Base-by-base conservation (phyloP, 768 basidiomycete genomes). In the Agrocybe pediades region DNA sequence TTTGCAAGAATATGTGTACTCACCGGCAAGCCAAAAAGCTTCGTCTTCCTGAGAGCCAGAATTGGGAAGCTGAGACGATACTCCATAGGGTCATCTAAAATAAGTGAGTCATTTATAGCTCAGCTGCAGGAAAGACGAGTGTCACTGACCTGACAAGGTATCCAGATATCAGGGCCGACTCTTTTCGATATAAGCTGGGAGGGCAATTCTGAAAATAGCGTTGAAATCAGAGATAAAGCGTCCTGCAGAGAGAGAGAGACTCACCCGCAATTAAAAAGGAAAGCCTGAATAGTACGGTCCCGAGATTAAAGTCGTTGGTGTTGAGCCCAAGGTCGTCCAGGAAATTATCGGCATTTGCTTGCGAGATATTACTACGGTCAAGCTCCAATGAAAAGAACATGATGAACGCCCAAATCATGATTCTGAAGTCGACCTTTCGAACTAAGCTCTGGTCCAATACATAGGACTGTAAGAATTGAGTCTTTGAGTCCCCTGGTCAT, bases 301-400 rank as follows among this genome's bases (percentile, higher is more conserved):
- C 84, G 5, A 84, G 68, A 59, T 87, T 85, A 65, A 78, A 86
- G 65, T 84, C 33, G 60, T 86, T 72, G 0, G 84, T 86, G 6
- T 78, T 86, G 59, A 89, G 69, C 1, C 71, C 62, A 6, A 88
- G 72, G 58, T 88, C 85, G 3, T 68, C 53, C 21, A 88, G 69
- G 58, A 90, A 81, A 65, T 85, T 87, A 65, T 87, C 86, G 3
- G 84, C 78, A 55, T 87, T 86, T 26, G 87, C 87, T 62, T 83
- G 83, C 1, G 77, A 76, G 36, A 87, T 71, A 62, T 87, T 88
- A 42, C 71, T 74, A 26, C 86, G 71, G 59, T 86, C 85, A 48
- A 84, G 58, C 53, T 84, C 80, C 21, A 85, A 6, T 20, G 49
- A 49, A 7, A 43, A 46, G 41, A 56, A 51, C 25, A 42, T 56